A percentile compares a stretch with the other conserved stretches of the same genome.
phyloP scores from a whole-genome alignment of 176 grass and related monocot genomes.

The Dactylis glomerata region DNA sequence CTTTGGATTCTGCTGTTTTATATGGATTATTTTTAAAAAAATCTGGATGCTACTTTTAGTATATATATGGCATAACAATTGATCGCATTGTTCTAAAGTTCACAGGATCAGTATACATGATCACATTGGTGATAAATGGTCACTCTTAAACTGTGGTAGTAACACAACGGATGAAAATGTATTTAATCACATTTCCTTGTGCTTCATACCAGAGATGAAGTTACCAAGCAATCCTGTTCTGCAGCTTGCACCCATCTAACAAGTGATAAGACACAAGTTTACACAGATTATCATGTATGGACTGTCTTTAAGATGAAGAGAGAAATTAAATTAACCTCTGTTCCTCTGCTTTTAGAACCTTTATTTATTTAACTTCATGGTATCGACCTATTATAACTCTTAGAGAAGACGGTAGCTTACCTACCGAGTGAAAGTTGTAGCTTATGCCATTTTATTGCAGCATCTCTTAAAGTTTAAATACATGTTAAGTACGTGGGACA shows the following conservation, averaged over 20 bases:
- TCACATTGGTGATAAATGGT: background rate
- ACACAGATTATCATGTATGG: background rate
- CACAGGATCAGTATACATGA: background rate
- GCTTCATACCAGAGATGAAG: background rate
- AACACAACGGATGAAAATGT: background rate
- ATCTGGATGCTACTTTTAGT: background rate
- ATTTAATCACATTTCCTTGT: background rate
- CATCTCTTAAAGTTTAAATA: background rate
- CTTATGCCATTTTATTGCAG: background rate
- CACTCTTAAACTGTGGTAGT: background rate
- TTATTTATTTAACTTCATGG: background rate
- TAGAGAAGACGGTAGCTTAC: conserved; percentile 17
- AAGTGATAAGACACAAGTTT: background rate
- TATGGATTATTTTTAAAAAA: background rate
- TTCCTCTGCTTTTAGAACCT: background rate
- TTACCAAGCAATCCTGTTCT: background rate
- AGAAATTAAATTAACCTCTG: background rate
- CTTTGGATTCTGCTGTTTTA: background rate
- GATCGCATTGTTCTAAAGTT: background rate
- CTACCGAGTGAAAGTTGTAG: conserved; percentile 4
- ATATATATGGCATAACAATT: background rate
- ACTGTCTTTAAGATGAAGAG: background rate
- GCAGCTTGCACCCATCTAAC: background rate
- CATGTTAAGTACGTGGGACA: background rate
- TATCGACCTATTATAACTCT: conserved; percentile 5